Percentiles rank a stretch among this genome's conserved stretches.
Conservation (phyloP, 768 basidiomycete species). For the Infundibulicybe gibba region DNA sequence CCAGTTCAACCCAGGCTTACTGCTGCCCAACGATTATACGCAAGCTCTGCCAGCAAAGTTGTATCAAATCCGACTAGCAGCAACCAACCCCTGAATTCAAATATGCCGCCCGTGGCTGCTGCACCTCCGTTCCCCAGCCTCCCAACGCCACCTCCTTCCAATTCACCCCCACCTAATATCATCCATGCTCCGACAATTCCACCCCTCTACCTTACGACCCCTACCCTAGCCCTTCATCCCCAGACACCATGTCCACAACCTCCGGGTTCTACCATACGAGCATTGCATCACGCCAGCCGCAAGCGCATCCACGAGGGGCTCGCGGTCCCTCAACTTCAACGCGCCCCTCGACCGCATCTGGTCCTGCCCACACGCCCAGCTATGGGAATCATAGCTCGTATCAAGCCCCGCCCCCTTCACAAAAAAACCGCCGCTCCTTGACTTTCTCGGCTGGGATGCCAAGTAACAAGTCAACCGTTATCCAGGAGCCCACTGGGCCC, state of each 20-base stretch:
- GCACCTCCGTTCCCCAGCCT: conserved; percentile 7
- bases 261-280: too few species aligned
- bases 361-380: not conserved
- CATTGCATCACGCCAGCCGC: too few species aligned
- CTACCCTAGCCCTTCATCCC: too few species aligned
- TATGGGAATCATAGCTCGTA: too few species aligned
- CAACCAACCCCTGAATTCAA: too few species aligned
- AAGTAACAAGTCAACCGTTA: not conserved
- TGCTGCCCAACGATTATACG: conserved; percentile 41
- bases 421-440: conserved; percentile 3
- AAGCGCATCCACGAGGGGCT: not conserved
- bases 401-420: too few species aligned
- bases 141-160: not conserved
- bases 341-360: not conserved
- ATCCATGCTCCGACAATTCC: not conserved
- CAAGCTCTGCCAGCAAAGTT: conserved; percentile 27
- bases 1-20: conserved; percentile 16
- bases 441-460: not conserved
- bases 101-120: conserved; percentile 11
- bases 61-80: conserved; percentile 4
- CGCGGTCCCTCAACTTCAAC: not conserved
- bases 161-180: conserved; percentile 6
- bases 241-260: too few species aligned
- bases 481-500: not conserved
- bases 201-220: too few species aligned